Evolutionary conservation across 2,329 filamentous ascomycete species (phyloP).

Genomic region (Calonectria pseudoreteaudii): DNA sequence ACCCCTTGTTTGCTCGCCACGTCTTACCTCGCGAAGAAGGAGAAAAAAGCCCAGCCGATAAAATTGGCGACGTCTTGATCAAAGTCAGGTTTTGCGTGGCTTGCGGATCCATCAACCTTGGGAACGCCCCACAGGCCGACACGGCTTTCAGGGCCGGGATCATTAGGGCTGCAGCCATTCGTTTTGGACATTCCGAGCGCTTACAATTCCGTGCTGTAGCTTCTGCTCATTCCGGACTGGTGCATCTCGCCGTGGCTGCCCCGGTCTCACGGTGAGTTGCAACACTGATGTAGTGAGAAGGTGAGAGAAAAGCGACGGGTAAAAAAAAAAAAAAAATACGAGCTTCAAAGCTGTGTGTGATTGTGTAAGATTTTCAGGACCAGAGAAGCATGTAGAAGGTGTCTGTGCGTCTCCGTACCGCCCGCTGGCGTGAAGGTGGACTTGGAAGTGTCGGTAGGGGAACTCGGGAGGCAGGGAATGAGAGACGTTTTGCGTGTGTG

Average conservation of each 20-base stretch:
- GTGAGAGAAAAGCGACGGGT: background rate
- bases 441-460: background rate
- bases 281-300: background rate
- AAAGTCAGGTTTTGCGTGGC: conserved; percentile 1
- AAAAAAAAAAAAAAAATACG: background rate
- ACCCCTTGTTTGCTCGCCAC: conserved; percentile 4
- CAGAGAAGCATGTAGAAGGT: background rate
- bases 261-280: conserved; percentile 21
- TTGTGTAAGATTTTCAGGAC: background rate
- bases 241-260: conserved; percentile 1
- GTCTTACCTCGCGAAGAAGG: background rate
- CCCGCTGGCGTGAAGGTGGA: background rate
- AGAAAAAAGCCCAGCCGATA: background rate
- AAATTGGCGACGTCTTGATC: conserved; percentile 10
- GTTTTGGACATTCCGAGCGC: conserved; percentile 2
- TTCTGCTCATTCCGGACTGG: conserved; percentile 3
- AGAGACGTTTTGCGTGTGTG: conserved; percentile 13
- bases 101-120: conserved; percentile 10
- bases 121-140: conserved; percentile 4
- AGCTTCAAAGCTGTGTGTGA: background rate
- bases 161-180: conserved; percentile 25
- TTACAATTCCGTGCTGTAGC: conserved; percentile 4
- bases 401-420: conserved; percentile 10
- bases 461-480: background rate
- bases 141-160: background rate